Evolutionary conservation across 2,329 filamentous ascomycete species (phyloP), one percentile per base, ranked within the genome.

Genomic region (Hansfordia pulvinata): DNA sequence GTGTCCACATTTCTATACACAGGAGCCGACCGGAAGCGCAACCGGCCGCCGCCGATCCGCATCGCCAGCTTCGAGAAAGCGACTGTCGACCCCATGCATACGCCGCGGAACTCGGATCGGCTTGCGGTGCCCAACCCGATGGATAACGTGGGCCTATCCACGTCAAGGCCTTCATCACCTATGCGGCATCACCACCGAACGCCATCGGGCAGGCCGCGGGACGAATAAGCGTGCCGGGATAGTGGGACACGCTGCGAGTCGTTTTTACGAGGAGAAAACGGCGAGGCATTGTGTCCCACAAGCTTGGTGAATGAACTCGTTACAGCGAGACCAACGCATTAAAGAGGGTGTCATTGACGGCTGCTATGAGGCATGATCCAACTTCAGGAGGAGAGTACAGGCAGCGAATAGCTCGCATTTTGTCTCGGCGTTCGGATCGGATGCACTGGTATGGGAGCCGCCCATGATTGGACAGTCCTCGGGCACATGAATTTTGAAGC

Each of bases 1-100:
- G 64, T 71, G 21, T 78, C 86, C 3, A 92, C 84, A 3, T 94
- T 85, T 48, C 62, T 94, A 10, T 94, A 93, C 58, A 84, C 72
- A 33, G 66, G 68, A 5, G 66, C 73, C 1, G 70, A 84, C 35
- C 58, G 64, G 12, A 62, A 59, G 34, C 62, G 68, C 29, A 56
- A 62, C 28, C 69, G 74, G 10, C 72, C 81, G 13, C 59, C 70
- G 1, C 71, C 77, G 0, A 72, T 83, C 41, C 68, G 58, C 35
- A 75, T 86, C 33, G 76, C 76, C 24, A 71, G 61, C 36, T 85
- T 79, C 43, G 84, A 93, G 48, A 90, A 93, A 53, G 70, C 72
- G 3, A 63, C 64, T 9, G 65, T 75, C 20, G 71, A 70, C 29
- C 51, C 42, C 17, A 39, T 43, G 37, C 40, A 37, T 27, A 50